phyloP scores from a whole-genome alignment of 352 stramenopile genomes.

The Globisporangium emineosum region DNA sequence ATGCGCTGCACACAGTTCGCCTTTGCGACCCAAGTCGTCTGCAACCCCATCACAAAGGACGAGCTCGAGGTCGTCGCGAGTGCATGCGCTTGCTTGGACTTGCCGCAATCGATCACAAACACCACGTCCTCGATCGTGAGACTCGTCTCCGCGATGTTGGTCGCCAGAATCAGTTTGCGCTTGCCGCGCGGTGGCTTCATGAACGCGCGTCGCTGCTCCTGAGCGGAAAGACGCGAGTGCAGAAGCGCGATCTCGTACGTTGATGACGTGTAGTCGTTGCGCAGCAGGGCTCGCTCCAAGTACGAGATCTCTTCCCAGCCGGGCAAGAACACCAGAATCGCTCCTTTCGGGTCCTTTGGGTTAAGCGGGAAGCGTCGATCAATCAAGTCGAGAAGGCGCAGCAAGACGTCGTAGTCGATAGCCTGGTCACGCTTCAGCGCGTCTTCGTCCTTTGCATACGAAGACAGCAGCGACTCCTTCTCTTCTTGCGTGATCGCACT shows the following conservation, averaged over 20 bases:
- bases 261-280: slow-evolving; percentile 41
- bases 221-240: slow-evolving; percentile 64
- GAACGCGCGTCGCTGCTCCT: slow-evolving; percentile 74
- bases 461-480: slow-evolving; percentile 41
- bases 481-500: slow-evolving; percentile 24
- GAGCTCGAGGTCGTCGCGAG: slow-evolving; percentile 64
- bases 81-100: slow-evolving; percentile 74
- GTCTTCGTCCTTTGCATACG: slow-evolving; percentile 64
- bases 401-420: slow-evolving; percentile 66
- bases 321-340: slow-evolving; percentile 79
- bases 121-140: slow-evolving; percentile 96
- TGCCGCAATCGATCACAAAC: slow-evolving; percentile 86
- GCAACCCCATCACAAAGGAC: slow-evolving; percentile 85
- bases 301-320: slow-evolving; percentile 85
- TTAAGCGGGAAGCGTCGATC: slow-evolving; percentile 55
- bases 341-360: slow-evolving; percentile 45
- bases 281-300: slow-evolving; percentile 60
- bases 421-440: slow-evolving; percentile 57
- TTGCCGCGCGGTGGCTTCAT: slow-evolving; percentile 52
- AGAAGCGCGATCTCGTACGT: slow-evolving; percentile 72
- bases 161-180: slow-evolving; percentile 87
- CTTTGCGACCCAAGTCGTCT: slow-evolving; percentile 86
- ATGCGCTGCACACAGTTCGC: slow-evolving; percentile 89
- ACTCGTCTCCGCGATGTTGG: slow-evolving; percentile 96
- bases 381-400: slow-evolving; percentile 61